These are phyloP conservation scores for Aspergillus amoenus DNA, from an alignment of 2,329 filamentous ascomycete species.

Conservation along the genomic window DNA sequence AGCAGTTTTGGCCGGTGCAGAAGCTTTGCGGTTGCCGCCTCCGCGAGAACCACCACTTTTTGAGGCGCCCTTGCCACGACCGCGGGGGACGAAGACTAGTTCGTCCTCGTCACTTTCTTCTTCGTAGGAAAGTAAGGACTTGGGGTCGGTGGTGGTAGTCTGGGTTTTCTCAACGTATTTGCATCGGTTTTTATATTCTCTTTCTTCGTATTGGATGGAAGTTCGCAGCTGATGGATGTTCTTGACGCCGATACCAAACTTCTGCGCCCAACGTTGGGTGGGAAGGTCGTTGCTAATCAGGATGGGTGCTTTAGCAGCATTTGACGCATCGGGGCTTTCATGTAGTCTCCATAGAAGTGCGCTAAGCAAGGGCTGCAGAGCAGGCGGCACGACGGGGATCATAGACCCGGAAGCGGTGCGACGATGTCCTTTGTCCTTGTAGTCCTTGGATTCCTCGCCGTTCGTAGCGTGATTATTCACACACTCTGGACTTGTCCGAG, in stretches of 20 bases:
- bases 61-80: constrained; percentile 36
- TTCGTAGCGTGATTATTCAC: constrained; percentile 28
- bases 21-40: constrained; percentile 31
- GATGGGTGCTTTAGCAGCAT: constrained; percentile 39
- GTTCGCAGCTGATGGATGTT: constrained; percentile 50
- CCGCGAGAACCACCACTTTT: constrained; percentile 28
- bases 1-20: constrained; percentile 21
- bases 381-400: constrained; percentile 39
- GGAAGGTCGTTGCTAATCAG: constrained; percentile 46
- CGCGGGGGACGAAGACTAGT: constrained; percentile 47
- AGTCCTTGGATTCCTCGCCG: constrained; percentile 21
- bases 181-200: constrained; percentile 46
- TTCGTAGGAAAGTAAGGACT: constrained; percentile 47
- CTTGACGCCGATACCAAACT: constrained; percentile 48
- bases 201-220: constrained; percentile 48
- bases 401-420: constrained; percentile 34
- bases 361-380: constrained; percentile 45
- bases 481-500: constrained; percentile 47
- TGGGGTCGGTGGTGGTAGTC: constrained; percentile 35
- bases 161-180: constrained; percentile 47
- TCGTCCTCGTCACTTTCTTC: constrained; percentile 51
- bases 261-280: constrained; percentile 47
- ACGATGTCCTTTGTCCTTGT: constrained; percentile 29
- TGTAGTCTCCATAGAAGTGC: constrained; percentile 48
- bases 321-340: constrained; percentile 31